Evolutionary conservation across 257 asterid species (phyloP), one percentile per base, ranked within the genome.

Genomic region (Cynanchum wilfordii): DNA sequence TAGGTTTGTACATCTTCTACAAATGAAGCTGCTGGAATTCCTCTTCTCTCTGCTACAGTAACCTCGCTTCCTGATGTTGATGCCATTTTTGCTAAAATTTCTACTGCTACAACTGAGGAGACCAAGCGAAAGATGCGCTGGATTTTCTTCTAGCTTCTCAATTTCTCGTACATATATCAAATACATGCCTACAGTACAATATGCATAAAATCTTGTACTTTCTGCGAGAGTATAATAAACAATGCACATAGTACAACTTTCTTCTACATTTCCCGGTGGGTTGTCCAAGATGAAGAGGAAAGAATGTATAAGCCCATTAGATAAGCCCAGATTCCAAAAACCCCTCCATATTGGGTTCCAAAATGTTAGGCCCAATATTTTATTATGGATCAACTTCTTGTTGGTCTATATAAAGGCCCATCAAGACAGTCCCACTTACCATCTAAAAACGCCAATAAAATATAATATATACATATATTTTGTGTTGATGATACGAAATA

Each of bases 1-100:
- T 91, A 94, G 6, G 88, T 82, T 75, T 89, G 97, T 17, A 94
- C 96, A 78, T 94, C 97, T 76, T 91, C 95, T 10, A 93, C 98
- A 68, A 93, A 93, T 73, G 89, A 73, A 77, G 97, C 97, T 63
- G 95, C 91, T 75, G 97, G 97, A 52, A 94, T 88, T n/a, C 97
- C 97, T 76, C 97, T 84, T 60, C 97, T 86, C 88, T 89, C 95
- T 68, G 86, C 49, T 63, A 75, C 71, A 64, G 76, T 73, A 65
- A 59, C 69, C 16, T 22, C 59, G 20, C 65, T 47, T 17, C 70
- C 22, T 1, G 90, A 84, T 77, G 89, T 75, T 58, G 79, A 78
- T 70, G 86, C 73, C 76, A 81, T 77, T 55, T 45, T 55, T 45
- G 4, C 57, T n/a, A 2, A 42, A 38, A 33, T 33, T 40, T 10